Evolutionary conservation across 768 basidiomycete species (phyloP).

Genomic region (Termitomyces sp.): DNA sequence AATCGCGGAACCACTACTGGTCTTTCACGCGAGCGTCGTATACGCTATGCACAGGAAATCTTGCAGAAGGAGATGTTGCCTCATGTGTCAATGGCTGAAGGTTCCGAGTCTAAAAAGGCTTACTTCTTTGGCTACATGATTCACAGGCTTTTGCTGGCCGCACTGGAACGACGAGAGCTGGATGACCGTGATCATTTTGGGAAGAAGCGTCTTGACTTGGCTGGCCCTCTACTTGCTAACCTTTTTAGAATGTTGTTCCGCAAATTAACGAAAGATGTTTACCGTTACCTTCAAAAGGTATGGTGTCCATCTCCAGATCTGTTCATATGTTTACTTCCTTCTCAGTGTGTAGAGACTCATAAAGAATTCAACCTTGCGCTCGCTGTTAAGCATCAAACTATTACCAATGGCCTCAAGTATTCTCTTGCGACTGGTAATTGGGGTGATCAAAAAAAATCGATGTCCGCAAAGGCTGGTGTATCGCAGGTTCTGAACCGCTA

Average conservation of each 20-base stretch:
- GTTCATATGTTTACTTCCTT: slow-evolving; percentile 12
- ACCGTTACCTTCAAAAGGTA: slow-evolving; percentile 95
- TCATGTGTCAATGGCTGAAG: slow-evolving; percentile 93
- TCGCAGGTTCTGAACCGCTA: slow-evolving; percentile 98
- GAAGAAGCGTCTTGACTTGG: slow-evolving; percentile 94
- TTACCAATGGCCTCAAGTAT: slow-evolving; percentile 97
- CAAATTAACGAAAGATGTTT: slow-evolving; percentile 95
- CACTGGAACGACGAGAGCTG: slow-evolving; percentile 88
- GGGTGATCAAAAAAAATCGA: slow-evolving; percentile 99
- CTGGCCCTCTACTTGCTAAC: slow-evolving; percentile 93
- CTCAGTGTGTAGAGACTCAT: slow-evolving; percentile 90
- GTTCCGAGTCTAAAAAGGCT: slow-evolving; percentile 96
- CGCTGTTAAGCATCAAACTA: slow-evolving; percentile 94
- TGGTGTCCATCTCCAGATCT: neutral
- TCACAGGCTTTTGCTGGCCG: slow-evolving; percentile 89
- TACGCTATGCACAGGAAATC: slow-evolving; percentile 96
- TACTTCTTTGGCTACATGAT: slow-evolving; percentile 99
- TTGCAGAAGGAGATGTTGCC: slow-evolving; percentile 98
- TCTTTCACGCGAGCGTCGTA: slow-evolving; percentile 85
- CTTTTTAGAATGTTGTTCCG: slow-evolving; percentile 97
- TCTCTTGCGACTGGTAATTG: slow-evolving; percentile 98
- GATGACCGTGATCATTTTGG: slow-evolving; percentile 99
- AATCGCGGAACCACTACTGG: slow-evolving; percentile 95
- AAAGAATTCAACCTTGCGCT: slow-evolving; percentile 90
- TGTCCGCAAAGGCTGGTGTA: slow-evolving; percentile 97